Evolutionary conservation across 1,139 yeast genomes (phyloP), one percentile per base, ranked within the genome.

Genomic region (Meyerozyma athensensis): DNA sequence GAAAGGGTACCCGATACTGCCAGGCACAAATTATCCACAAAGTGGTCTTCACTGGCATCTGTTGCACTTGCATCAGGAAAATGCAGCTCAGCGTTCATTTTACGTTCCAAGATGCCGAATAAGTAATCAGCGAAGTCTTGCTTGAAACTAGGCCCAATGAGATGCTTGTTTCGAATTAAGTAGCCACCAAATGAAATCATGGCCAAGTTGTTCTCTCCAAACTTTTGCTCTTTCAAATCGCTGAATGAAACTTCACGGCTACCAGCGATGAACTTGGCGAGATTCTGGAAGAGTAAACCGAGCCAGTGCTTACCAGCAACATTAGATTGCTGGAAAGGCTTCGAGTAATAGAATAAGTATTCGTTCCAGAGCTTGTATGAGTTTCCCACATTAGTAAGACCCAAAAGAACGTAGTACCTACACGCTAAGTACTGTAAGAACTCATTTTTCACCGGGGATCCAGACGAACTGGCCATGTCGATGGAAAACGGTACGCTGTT

Each of bases 261-360:
- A 10, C 50, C 46, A 10, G 61, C 44, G 36, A 65, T 47, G 10
- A 46, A 40, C 14, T 42, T 35, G 9, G 65, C 54, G 23, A 65
- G 53, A 36, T 57, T 53, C 21, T 47, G 48, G 40, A 54, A 59
- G 32, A 68, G 45, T 24, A 61, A 48, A 19, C 59, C 65, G n/a
- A 65, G 50, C 76, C 76, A 70, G 38, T 58, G 51, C 36, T 59
- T 59, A 3, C 65, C 71, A 2, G 68, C 60, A 17, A 66, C 60
- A 34, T 65, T 64, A 5, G 68, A 57, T 42, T 60, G 62, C 18
- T 45, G 40, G 42, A 65, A 66, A 8, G 67, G 66, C 20, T 41
- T 47, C 17, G 50, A 50, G 37, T 53, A 52, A 30, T 54, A 44
- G 20, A 40, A 42, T 36, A 69, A 54, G 43, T 58, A 69, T 12